Conservation (phyloP, 1,284 basidiomycete genomes). For the Rhodofomes roseus region DNA sequence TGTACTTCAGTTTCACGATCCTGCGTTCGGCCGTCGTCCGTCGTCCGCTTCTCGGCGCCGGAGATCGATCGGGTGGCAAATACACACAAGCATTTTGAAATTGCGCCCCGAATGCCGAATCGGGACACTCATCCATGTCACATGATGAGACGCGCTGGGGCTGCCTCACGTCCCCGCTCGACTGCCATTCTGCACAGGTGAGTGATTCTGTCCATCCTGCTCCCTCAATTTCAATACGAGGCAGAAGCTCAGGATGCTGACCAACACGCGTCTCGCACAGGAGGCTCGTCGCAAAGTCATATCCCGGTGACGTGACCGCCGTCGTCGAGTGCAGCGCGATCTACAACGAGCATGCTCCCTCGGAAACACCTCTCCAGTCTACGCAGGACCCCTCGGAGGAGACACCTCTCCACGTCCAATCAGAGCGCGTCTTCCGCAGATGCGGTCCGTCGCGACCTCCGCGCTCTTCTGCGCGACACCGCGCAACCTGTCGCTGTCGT, state of each 20-base stretch:
- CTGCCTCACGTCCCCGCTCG: neutral
- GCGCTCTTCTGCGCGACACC: constrained; percentile 34
- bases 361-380: neutral
- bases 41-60: neutral
- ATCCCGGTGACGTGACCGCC: neutral
- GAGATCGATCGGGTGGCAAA: neutral
- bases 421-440: constrained; percentile 4
- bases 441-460: constrained; percentile 25
- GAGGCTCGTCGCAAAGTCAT: too few species aligned
- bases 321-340: neutral
- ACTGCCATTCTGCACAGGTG: neutral
- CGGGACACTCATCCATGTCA: neutral
- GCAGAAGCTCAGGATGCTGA: neutral
- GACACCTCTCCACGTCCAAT: neutral
- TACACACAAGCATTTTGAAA: neutral
- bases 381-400: neutral
- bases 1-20: too few species aligned
- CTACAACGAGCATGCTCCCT: neutral
- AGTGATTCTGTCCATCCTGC: neutral
- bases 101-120: neutral
- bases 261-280: too few species aligned
- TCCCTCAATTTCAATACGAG: neutral
- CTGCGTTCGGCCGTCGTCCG: neutral
- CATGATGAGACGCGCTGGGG: neutral
- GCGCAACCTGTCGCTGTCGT: constrained; percentile 41